These are phyloP conservation scores for Acanthamoeba healyi DNA, from an alignment of 208 protist species.

Conservation along the genomic window DNA sequence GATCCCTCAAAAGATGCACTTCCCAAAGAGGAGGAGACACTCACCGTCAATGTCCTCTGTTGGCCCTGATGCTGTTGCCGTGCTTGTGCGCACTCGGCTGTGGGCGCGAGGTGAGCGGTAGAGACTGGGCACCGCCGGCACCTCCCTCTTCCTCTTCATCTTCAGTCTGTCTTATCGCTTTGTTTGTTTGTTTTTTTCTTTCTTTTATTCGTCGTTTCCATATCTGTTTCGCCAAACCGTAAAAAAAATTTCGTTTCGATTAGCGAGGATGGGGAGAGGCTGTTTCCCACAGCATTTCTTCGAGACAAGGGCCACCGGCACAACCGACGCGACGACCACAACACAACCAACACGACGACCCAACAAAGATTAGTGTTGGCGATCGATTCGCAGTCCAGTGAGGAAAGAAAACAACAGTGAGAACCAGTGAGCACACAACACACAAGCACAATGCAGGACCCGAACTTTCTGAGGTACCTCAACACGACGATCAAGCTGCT, in stretches of 20 bases:
- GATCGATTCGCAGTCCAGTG: too few species aligned
- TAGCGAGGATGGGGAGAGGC: background rate
- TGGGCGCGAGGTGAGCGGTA: background rate
- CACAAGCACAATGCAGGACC: background rate
- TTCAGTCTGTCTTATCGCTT: background rate
- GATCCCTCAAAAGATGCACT: too few species aligned
- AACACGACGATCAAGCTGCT: slow-evolving; percentile 54
- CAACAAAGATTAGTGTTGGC: background rate
- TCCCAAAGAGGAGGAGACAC: background rate
- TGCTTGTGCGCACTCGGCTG: background rate
- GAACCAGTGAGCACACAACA: too few species aligned
- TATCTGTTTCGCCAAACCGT: too few species aligned
- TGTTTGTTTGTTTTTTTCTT: background rate
- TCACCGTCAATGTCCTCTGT: background rate
- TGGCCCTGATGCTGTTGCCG: background rate
- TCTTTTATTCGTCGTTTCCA: background rate
- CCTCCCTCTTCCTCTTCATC: slow-evolving; percentile 58
- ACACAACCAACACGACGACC: background rate
- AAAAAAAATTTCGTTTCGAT: too few species aligned
- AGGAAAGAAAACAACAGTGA: background rate
- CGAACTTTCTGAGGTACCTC: background rate
- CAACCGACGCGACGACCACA: background rate
- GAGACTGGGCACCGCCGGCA: background rate
- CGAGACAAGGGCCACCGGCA: background rate
- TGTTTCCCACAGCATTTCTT: background rate